These are phyloP conservation scores for Leucosporidium creatinivorum DNA, from an alignment of 768 basidiomycete species.

Conservation along the genomic window DNA sequence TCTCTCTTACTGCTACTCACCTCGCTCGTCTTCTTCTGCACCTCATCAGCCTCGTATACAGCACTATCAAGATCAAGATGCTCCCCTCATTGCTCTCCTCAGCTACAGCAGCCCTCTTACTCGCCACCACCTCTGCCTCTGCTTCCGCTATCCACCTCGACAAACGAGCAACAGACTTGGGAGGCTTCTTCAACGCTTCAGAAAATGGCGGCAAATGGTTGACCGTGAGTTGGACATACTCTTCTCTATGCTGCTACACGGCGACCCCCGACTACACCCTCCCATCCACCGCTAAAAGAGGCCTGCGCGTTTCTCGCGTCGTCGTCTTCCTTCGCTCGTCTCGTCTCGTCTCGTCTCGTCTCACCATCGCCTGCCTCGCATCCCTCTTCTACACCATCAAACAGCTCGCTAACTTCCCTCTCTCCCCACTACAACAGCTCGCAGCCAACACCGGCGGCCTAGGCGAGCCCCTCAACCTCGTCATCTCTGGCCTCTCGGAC, in stretches of 20 bases:
- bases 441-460: constrained; percentile 53
- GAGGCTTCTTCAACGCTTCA: constrained; percentile 55
- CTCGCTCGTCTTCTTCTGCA: too few relatives aligned
- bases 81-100: too few relatives aligned
- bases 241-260: constrained; percentile 7
- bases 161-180: not conserved
- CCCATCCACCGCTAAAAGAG: too few relatives aligned
- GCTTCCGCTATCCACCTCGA: too few relatives aligned
- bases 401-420: not conserved
- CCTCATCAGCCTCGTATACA: too few relatives aligned
- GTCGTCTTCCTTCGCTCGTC: constrained; percentile 54
- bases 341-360: too few relatives aligned
- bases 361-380: not conserved
- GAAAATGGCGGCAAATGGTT: constrained; percentile 60
- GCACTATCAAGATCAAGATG: too few relatives aligned
- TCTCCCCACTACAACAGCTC: not conserved
- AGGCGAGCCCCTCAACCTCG: constrained; percentile 78
- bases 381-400: not conserved
- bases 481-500: constrained; percentile 72
- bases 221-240: constrained; percentile 52
- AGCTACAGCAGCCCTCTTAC: too few relatives aligned
- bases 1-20: too few relatives aligned
- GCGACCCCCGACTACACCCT: too few relatives aligned
- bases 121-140: too few relatives aligned
- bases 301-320: constrained; percentile 11